phyloP scores from a whole-genome alignment of 2,329 filamentous ascomycete genomes.

The Blastomyces silverae region DNA sequence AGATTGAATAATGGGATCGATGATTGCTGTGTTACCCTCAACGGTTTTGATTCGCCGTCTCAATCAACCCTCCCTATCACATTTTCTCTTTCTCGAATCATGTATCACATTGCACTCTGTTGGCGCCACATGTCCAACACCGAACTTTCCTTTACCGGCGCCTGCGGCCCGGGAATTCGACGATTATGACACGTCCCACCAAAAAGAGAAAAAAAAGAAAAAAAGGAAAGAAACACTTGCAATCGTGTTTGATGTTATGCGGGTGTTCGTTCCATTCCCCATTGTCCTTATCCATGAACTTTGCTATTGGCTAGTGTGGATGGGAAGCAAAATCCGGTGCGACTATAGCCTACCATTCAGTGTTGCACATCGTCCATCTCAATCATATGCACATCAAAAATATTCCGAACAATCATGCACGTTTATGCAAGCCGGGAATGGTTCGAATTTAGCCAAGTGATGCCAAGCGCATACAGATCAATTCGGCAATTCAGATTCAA shows the following conservation, averaged over 20 bases:
- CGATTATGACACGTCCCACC: neutral
- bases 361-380: neutral
- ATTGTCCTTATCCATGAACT: neutral
- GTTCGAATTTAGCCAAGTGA: constrained; percentile 9
- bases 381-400: constrained; percentile 11
- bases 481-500: neutral
- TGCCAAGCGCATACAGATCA: neutral
- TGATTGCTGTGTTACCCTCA: neutral
- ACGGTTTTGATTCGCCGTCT: constrained; percentile 6
- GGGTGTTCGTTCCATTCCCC: constrained; percentile 2
- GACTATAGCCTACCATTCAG: neutral
- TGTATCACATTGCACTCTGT: neutral
- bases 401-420: constrained; percentile 11
- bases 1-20: neutral
- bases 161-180: neutral
- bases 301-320: neutral
- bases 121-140: constrained; percentile 11
- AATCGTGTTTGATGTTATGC: constrained; percentile 6
- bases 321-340: neutral
- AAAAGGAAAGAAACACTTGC: neutral
- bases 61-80: neutral
- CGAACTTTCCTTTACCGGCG: neutral
- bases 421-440: constrained; percentile 5
- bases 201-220: too few species aligned
- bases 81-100: constrained; percentile 2